phyloP scores from a whole-genome alignment of 1,139 yeast species.

The Saccharomyces uvarum region DNA sequence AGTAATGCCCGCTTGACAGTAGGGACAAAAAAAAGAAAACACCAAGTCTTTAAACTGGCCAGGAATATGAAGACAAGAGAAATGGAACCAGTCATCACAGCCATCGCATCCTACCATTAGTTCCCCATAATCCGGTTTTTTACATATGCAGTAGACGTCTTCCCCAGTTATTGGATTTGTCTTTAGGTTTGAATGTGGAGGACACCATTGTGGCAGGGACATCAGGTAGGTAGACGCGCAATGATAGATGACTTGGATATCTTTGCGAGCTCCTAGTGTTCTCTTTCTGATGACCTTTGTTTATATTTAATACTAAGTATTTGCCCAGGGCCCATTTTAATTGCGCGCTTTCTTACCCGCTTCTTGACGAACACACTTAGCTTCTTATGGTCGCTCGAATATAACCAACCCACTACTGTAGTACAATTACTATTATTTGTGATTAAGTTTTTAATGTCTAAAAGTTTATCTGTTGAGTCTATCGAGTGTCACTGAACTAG shows the following conservation, averaged over 20 bases:
- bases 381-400: background rate
- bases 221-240: background rate
- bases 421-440: background rate
- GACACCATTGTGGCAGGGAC: constrained; percentile 29
- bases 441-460: background rate
- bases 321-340: background rate
- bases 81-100: constrained; percentile 94
- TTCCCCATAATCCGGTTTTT: constrained; percentile 72
- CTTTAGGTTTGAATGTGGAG: constrained; percentile 21
- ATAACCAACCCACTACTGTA: too few species aligned
- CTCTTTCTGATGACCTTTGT: background rate
- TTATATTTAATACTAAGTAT: background rate
- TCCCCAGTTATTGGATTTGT: constrained; percentile 37
- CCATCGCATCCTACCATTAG: constrained; percentile 90
- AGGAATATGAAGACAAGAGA: constrained; percentile 61
- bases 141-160: constrained; percentile 71
- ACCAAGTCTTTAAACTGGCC: constrained; percentile 50
- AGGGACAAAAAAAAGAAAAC: constrained; percentile 63
- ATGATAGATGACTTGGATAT: background rate
- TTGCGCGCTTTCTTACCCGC: background rate
- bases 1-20: constrained; percentile 52
- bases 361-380: background rate
- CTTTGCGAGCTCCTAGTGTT: background rate
- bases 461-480: background rate
- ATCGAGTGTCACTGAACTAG: background rate